Evolutionary conservation across 2,329 filamentous ascomycete species (phyloP), one percentile per base, ranked within the genome.

Genomic region (Lasiodiplodia hormozganensis): DNA sequence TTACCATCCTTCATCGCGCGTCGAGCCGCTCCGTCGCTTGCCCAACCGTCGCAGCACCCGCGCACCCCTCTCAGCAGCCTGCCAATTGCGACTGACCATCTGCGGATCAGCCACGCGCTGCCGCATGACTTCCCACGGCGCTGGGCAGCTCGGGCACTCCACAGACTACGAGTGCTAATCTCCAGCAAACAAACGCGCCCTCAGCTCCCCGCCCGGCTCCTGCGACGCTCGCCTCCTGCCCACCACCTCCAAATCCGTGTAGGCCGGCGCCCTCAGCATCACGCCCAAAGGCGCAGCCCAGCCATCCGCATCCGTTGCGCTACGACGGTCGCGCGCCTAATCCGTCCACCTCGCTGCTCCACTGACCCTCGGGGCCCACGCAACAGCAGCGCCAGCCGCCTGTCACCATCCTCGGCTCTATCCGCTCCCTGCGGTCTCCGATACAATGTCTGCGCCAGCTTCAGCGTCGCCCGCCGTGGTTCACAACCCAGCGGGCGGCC

Each of bases 391-490:
- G 43, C 60, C 60, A 64, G 60, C 23, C 34, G 60, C 25, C 65
- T 69, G 25, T 67, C 64, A 53, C 52, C 60, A 38, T 34, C 28
- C 43, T 36, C 31, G 23, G 43, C 28, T 60, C 66, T 64, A 51
- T 54, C 67, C 70, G 70, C 73, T 72, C 76, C 76, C 71, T 77
- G 77, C 21, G 16, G 76, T 72, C 73, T 68, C 72, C 73, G 70
- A 72, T 74, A 62, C 71, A 72, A 78, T 80, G 79, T 77, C 78
- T 68, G 73, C 78, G 56, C 73, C 77, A 52, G 75, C 76, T 64
- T 74, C 79, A 69, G 78, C 84, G 68, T 81, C 81, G 69, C 82
- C 84, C 56, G 80, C 84, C 58, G 80, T 78, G 49, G 77, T 77
- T 67, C 77, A 77, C 72, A 73, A 73, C 69, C 72, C 75, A 18